Conservation (phyloP, 495 filamentous ascomycete species). For the Neurospora sp. region DNA sequence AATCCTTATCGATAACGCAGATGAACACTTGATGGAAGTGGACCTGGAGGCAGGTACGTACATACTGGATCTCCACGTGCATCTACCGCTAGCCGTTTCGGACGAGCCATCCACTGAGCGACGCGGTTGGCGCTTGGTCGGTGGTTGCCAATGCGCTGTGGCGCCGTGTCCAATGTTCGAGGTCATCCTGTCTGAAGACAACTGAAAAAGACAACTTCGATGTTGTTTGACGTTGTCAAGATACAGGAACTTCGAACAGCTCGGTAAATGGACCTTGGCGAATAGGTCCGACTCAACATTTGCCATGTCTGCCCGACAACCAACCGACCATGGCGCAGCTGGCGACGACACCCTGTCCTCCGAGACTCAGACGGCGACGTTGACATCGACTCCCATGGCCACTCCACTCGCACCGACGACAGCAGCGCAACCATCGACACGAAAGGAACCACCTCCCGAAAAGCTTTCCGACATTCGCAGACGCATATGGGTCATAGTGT, state of each 20-base stretch:
- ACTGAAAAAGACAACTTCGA: background rate
- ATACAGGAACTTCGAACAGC: background rate
- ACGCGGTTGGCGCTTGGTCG: background rate
- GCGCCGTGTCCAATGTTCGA: background rate
- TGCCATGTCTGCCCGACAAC: slow-evolving; percentile 22
- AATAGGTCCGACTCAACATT: background rate
- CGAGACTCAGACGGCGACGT: background rate
- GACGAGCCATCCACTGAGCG: background rate
- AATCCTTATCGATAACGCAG: background rate
- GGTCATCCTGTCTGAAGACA: background rate
- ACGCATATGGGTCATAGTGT: slow-evolving; percentile 65
- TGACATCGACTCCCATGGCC: background rate
- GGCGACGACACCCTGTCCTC: background rate
- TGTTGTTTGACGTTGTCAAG: background rate
- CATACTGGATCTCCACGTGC: background rate
- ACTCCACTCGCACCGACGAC: background rate
- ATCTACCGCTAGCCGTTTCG: background rate
- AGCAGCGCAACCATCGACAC: slow-evolving; percentile 4
- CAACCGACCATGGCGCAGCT: slow-evolving; percentile 9
- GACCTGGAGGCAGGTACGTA: background rate
- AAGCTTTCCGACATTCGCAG: slow-evolving; percentile 54
- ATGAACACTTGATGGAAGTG: background rate
- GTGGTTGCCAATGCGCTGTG: background rate
- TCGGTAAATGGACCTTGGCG: background rate
- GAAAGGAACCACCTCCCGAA: slow-evolving; percentile 62